These are phyloP conservation scores for Venturia carpophila DNA, from an alignment of 2,329 filamentous ascomycete genomes.

Conservation along the genomic window DNA sequence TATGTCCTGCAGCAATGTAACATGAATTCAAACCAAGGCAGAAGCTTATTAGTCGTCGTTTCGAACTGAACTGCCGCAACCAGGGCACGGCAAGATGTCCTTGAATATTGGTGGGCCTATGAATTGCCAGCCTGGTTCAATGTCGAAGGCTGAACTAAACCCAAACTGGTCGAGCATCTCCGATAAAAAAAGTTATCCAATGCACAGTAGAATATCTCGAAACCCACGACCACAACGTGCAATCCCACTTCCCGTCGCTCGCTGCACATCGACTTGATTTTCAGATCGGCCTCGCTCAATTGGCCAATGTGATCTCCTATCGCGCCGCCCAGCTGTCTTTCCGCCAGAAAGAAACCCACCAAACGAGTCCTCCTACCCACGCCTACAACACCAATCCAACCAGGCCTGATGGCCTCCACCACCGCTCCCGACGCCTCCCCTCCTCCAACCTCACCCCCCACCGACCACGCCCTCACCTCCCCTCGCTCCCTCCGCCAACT, in stretches of 20 bases:
- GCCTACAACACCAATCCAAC: background rate
- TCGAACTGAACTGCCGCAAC: too few relatives aligned
- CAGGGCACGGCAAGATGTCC: background rate
- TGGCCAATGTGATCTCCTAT: background rate
- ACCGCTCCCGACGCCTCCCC: background rate
- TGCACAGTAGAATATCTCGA: background rate
- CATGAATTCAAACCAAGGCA: too few relatives aligned
- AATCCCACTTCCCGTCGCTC: background rate
- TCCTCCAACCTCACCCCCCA: background rate
- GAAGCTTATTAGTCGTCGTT: too few relatives aligned
- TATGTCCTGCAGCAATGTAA: too few relatives aligned
- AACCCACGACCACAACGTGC: background rate
- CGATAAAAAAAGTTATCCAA: background rate
- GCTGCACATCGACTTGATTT: background rate
- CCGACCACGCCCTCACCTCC: slow-evolving; percentile 5
- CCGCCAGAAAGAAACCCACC: background rate
- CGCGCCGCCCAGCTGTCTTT: background rate
- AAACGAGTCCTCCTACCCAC: background rate
- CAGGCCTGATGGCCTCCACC: background rate
- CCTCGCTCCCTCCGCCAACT: slow-evolving; percentile 12
- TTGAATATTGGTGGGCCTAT: background rate
- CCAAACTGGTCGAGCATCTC: background rate
- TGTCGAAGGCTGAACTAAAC: slow-evolving; percentile 1
- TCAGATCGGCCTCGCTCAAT: background rate
- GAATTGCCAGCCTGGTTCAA: background rate